These are phyloP conservation scores for Russula earlei DNA, from an alignment of 768 basidiomycete species.

Conservation along the genomic window DNA sequence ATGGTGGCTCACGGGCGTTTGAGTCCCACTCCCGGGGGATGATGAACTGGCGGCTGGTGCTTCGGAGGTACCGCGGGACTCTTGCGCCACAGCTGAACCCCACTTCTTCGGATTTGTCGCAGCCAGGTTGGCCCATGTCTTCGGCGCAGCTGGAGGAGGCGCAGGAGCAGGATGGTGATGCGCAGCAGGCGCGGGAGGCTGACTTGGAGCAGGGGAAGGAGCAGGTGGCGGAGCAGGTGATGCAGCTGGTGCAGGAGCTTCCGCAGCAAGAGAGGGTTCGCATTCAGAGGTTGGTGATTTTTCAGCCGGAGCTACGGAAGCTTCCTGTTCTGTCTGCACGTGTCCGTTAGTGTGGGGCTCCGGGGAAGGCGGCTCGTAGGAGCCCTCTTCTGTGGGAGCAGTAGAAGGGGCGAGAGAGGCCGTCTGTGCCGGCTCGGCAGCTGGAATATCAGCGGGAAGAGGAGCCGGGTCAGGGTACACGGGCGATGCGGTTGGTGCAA, in stretches of 20 bases:
- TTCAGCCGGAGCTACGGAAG: constrained; percentile 26
- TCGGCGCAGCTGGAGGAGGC: constrained; percentile 40
- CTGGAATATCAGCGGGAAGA: constrained; percentile 22
- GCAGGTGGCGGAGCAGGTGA: constrained; percentile 24
- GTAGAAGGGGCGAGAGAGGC: constrained; percentile 36
- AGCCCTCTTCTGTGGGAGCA: constrained; percentile 27
- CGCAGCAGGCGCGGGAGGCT: constrained; percentile 22
- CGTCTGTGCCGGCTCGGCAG: constrained; percentile 29
- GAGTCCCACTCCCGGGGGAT: constrained; percentile 34
- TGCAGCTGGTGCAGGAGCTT: constrained; percentile 23
- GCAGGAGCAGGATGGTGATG: constrained; percentile 33
- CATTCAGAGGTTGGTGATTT: constrained; percentile 27
- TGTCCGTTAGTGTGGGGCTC: constrained; percentile 23
- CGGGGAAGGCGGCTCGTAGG: constrained; percentile 24
- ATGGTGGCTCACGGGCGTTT: constrained; percentile 26
- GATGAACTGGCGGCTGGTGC: constrained; percentile 37
- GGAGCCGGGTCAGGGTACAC: constrained; percentile 16
- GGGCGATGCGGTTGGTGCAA: constrained; percentile 21
- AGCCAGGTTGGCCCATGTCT: constrained; percentile 89
- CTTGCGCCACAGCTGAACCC: constrained; percentile 73
- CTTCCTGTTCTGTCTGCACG: constrained; percentile 32
- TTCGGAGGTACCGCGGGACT: constrained; percentile 69
- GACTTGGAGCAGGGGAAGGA: constrained; percentile 24
- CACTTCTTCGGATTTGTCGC: constrained; percentile 76
- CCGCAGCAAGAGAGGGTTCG: constrained; percentile 24